Evolutionary conservation across 331 rosid species (phyloP).

Genomic region (Spiraea crenata): DNA sequence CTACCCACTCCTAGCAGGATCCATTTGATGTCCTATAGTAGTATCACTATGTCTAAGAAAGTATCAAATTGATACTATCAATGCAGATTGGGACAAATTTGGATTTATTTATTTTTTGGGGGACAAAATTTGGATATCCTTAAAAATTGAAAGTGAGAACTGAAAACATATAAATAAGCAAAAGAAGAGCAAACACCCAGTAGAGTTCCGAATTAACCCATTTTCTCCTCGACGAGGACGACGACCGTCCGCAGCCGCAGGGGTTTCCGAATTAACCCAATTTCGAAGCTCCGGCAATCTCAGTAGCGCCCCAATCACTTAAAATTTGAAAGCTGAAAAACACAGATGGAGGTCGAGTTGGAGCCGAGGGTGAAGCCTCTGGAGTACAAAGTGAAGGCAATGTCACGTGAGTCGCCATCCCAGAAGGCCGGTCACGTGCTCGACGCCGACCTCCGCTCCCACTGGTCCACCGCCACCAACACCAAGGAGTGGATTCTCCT

Average conservation of each 20-base stretch:
- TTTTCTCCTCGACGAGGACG: background rate
- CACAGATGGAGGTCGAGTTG: slow-evolving; percentile 71
- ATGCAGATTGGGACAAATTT: too few relatives aligned
- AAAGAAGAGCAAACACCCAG: background rate
- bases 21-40: too few relatives aligned
- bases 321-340: background rate
- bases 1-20: too few relatives aligned
- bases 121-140: too few relatives aligned
- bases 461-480: slow-evolving; percentile 94
- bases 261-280: background rate
- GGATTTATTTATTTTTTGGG: too few relatives aligned
- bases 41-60: too few relatives aligned
- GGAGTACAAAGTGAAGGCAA: slow-evolving; percentile 74
- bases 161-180: background rate
- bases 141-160: too few relatives aligned
- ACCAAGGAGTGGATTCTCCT: slow-evolving; percentile 95
- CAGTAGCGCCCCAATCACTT: background rate
- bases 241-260: background rate
- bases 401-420: slow-evolving; percentile 79
- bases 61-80: too few relatives aligned
- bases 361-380: slow-evolving; percentile 71
- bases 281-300: background rate
- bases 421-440: slow-evolving; percentile 80
- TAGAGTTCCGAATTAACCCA: too few relatives aligned
- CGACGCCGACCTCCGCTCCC: slow-evolving; percentile 86